Percentiles rank a stretch among this genome's conserved stretches.
These are phyloP conservation scores for Leucocoprinus birnbaumii DNA, from an alignment of 768 basidiomycete genomes.

Conservation along the genomic window DNA sequence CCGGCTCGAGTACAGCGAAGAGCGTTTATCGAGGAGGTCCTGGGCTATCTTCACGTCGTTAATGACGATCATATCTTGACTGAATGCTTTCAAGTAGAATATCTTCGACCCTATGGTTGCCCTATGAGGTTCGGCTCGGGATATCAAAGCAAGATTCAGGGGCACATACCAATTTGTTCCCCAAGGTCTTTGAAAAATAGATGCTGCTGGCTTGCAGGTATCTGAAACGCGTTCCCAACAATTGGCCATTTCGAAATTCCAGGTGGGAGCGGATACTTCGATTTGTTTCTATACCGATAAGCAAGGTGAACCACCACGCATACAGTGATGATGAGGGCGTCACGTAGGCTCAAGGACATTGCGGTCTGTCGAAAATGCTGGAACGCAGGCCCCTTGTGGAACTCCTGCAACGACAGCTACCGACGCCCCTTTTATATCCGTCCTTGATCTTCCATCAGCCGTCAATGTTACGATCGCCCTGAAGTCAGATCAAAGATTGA, in stretches of 20 bases:
- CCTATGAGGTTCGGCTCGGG: too few species aligned
- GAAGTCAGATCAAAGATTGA: too few species aligned
- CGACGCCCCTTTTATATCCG: too few species aligned
- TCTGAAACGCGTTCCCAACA: slow-evolving; percentile 10
- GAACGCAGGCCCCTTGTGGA: too few species aligned
- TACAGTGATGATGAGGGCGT: background rate
- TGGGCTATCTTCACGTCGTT: slow-evolving; percentile 41
- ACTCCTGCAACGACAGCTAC: too few species aligned
- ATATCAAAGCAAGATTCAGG: background rate
- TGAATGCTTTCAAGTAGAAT: slow-evolving; percentile 50
- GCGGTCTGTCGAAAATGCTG: too few species aligned
- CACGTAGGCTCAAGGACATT: background rate
- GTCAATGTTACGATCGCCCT: too few species aligned
- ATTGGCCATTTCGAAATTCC: slow-evolving; percentile 5
- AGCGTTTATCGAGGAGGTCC: slow-evolving; percentile 57
- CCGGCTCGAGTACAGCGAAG: slow-evolving; percentile 55
- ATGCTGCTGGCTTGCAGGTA: background rate
- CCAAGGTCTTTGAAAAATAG: background rate
- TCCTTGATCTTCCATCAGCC: too few species aligned
- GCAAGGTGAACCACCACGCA: background rate
- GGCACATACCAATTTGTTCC: background rate
- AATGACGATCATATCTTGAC: slow-evolving; percentile 34
- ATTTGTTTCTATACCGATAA: background rate
- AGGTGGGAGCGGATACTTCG: background rate
- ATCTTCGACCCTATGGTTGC: slow-evolving; percentile 28